These are phyloP conservation scores for Plantago coronopus DNA, from an alignment of 305 asterid genomes.

Conservation along the genomic window DNA sequence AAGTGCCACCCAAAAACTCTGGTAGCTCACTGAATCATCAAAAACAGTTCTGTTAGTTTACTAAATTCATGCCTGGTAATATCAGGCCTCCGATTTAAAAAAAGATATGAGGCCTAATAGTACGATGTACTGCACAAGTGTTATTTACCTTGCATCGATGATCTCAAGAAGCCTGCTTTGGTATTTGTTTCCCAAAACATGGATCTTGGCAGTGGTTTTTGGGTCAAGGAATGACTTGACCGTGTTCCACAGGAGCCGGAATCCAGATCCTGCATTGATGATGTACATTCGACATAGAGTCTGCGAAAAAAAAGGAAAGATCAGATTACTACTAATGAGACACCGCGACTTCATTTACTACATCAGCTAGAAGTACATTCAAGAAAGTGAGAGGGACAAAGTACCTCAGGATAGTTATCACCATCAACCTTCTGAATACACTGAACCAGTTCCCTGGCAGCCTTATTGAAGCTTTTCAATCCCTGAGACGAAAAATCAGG, in stretches of 20 bases:
- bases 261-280: constrained; percentile 95
- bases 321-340: not conserved
- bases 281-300: constrained; percentile 90
- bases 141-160: constrained; percentile 73
- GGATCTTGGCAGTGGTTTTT: constrained; percentile 87
- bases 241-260: constrained; percentile 95
- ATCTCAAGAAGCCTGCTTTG: constrained; percentile 93
- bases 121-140: too few relatives aligned
- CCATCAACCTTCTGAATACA: constrained; percentile 86
- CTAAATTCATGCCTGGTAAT: too few relatives aligned
- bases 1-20: constrained; percentile 94
- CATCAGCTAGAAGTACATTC: not conserved
- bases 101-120: too few relatives aligned
- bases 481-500: constrained; percentile 47
- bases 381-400: not conserved
- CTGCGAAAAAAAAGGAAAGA: constrained; percentile 32
- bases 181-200: constrained; percentile 82
- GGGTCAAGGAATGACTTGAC: constrained; percentile 97
- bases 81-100: too few relatives aligned
- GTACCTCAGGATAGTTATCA: constrained; percentile 91
- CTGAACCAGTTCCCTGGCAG: constrained; percentile 85
- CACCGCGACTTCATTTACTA: too few relatives aligned
- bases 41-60: not conserved
- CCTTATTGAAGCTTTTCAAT: constrained; percentile 73
- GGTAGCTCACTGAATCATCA: constrained; percentile 74